These are phyloP conservation scores for Umbelopsis sp. DNA, from an alignment of 192 early-diverging fungal species.

Conservation along the genomic window DNA sequence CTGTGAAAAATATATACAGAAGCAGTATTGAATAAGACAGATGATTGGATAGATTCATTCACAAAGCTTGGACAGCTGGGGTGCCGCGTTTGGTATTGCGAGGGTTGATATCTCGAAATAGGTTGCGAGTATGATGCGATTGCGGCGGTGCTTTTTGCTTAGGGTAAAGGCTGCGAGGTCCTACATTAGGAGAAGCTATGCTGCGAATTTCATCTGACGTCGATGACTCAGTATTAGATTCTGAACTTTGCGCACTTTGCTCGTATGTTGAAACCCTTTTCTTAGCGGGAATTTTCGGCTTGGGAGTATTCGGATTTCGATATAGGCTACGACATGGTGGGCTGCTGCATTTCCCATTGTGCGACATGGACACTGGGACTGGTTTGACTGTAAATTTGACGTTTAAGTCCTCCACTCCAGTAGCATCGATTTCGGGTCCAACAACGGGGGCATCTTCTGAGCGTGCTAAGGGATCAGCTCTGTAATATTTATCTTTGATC, in stretches of 20 bases:
- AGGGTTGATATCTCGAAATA: slow-evolving; percentile 22
- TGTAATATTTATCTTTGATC: slow-evolving; percentile 70
- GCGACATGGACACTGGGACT: neutral
- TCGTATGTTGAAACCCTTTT: neutral
- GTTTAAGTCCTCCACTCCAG: neutral
- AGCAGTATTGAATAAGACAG: neutral
- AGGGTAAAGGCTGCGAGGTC: slow-evolving; percentile 13
- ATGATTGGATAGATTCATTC: neutral
- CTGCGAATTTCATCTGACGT: neutral
- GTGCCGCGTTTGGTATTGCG: slow-evolving; percentile 21
- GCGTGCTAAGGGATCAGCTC: slow-evolving; percentile 32
- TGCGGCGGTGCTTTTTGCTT: neutral
- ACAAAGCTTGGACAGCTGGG: slow-evolving; percentile 13
- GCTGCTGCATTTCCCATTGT: neutral
- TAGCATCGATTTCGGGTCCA: slow-evolving; percentile 1
- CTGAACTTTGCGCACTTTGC: neutral
- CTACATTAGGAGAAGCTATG: neutral
- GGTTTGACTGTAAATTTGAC: neutral
- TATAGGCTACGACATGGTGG: slow-evolving; percentile 1
- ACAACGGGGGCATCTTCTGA: slow-evolving; percentile 4
- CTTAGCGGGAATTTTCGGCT: neutral
- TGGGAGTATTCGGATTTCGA: neutral
- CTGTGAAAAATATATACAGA: neutral
- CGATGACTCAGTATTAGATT: neutral
- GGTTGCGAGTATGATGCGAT: slow-evolving; percentile 17